phyloP scores from a whole-genome alignment of 495 filamentous ascomycete genomes.

The Trichoderma parareesei region DNA sequence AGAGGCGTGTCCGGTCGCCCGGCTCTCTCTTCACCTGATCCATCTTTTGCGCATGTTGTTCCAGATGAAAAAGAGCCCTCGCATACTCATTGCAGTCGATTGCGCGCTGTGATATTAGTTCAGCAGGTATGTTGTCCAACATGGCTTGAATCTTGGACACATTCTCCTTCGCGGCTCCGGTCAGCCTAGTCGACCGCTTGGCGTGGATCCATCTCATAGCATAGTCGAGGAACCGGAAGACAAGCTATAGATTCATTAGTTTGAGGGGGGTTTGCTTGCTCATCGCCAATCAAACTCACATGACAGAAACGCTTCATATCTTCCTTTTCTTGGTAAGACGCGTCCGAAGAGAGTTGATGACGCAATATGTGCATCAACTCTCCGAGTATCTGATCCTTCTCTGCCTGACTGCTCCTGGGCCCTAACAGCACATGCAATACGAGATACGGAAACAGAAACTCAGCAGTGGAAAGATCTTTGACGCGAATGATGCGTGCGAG shows the following conservation, averaged over 20 bases:
- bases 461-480: slow-evolving; percentile 73
- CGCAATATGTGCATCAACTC: slow-evolving; percentile 67
- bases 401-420: slow-evolving; percentile 50
- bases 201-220: slow-evolving; percentile 81
- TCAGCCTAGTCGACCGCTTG: slow-evolving; percentile 43
- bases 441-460: slow-evolving; percentile 79
- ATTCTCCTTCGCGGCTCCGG: slow-evolving; percentile 24
- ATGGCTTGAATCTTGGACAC: slow-evolving; percentile 29
- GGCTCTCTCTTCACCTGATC: slow-evolving; percentile 32
- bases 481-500: slow-evolving; percentile 71
- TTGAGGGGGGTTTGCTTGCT: neutral
- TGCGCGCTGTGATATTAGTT: slow-evolving; percentile 75
- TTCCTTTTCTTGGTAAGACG: slow-evolving; percentile 50
- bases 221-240: slow-evolving; percentile 89
- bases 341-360: slow-evolving; percentile 45
- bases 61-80: slow-evolving; percentile 85
- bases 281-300: slow-evolving; percentile 40
- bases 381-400: slow-evolving; percentile 55
- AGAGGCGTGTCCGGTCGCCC: slow-evolving; percentile 43
- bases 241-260: slow-evolving; percentile 47
- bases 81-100: slow-evolving; percentile 90
- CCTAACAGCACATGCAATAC: slow-evolving; percentile 68
- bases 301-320: slow-evolving; percentile 74
- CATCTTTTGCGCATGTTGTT: slow-evolving; percentile 71
- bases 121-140: slow-evolving; percentile 67